Conservation (phyloP, 352 stramenopile genomes). For the Phytopythium montanum region DNA sequence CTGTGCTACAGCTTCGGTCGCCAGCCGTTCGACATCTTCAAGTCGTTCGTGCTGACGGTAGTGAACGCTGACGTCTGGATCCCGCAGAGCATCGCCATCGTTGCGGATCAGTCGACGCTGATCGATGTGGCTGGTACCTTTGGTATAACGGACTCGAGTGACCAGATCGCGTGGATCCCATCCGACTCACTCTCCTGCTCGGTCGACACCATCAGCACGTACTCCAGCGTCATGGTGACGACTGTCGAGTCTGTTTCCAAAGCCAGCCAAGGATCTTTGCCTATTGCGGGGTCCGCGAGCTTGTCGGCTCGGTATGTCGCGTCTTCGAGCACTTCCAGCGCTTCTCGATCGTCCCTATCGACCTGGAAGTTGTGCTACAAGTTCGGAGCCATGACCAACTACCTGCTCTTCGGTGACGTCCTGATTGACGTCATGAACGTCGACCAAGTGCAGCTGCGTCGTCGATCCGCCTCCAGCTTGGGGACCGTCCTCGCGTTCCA, state of each 20-base stretch:
- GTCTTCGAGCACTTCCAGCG: constrained; percentile 9
- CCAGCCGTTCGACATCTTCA: constrained; percentile 55
- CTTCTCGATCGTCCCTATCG: constrained; percentile 19
- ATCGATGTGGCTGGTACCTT: constrained; percentile 51
- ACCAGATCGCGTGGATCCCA: constrained; percentile 63
- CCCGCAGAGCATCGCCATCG: constrained; percentile 39
- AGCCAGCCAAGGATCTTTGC: constrained; percentile 24
- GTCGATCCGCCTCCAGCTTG: constrained; percentile 19
- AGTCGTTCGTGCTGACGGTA: constrained; percentile 24
- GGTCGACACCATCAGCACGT: constrained; percentile 16
- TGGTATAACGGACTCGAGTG: constrained; percentile 46
- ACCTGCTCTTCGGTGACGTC: constrained; percentile 62
- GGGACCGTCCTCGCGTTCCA: constrained; percentile 53
- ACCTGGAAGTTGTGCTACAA: constrained; percentile 73
- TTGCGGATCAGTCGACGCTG: constrained; percentile 35
- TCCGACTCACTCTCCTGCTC: constrained; percentile 40
- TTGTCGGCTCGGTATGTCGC: constrained; percentile 43
- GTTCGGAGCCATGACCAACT: constrained; percentile 47
- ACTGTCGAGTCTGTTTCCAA: constrained; percentile 22
- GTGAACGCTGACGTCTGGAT: constrained; percentile 53
- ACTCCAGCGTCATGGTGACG: constrained; percentile 37
- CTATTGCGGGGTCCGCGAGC: constrained; percentile 26
- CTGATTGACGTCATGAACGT: constrained; percentile 57
- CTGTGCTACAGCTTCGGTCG: constrained; percentile 67
- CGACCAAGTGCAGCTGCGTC: constrained; percentile 31